phyloP scores from a whole-genome alignment of 164 flowering plant species.

The Sedum album region DNA sequence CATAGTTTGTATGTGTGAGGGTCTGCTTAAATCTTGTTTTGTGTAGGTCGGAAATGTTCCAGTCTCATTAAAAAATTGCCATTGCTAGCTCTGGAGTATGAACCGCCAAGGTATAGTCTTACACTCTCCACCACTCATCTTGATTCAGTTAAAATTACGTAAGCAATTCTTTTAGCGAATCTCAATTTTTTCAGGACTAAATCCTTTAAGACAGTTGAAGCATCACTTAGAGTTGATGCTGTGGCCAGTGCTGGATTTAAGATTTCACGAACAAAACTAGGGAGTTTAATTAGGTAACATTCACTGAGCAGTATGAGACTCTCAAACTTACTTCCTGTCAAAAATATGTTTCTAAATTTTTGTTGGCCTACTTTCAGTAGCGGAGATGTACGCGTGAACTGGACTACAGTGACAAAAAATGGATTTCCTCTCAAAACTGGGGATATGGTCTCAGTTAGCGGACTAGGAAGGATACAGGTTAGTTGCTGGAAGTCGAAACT shows the following conservation, averaged over 20 bases:
- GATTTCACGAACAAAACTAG: constrained; percentile 82
- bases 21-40: neutral
- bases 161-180: neutral
- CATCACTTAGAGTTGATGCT: constrained; percentile 79
- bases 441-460: constrained; percentile 78
- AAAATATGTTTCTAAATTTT: neutral
- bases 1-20: too few relatives aligned
- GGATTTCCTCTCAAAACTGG: constrained; percentile 70
- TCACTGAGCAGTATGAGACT: neutral
- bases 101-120: constrained; percentile 64
- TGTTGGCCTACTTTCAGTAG: constrained; percentile 26
- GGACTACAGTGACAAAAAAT: constrained; percentile 65
- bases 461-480: constrained; percentile 84
- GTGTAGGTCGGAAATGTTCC: constrained; percentile 80
- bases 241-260: constrained; percentile 94
- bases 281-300: constrained; percentile 63
- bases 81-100: constrained; percentile 72
- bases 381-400: constrained; percentile 84
- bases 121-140: neutral
- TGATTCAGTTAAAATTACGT: neutral
- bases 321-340: neutral
- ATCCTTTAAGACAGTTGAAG: constrained; percentile 60
- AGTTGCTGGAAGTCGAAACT: constrained; percentile 1
- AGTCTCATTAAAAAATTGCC: constrained; percentile 69
- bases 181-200: constrained; percentile 48